phyloP scores from a whole-genome alignment of 306 rosid genomes.

The Quercus glauca region DNA sequence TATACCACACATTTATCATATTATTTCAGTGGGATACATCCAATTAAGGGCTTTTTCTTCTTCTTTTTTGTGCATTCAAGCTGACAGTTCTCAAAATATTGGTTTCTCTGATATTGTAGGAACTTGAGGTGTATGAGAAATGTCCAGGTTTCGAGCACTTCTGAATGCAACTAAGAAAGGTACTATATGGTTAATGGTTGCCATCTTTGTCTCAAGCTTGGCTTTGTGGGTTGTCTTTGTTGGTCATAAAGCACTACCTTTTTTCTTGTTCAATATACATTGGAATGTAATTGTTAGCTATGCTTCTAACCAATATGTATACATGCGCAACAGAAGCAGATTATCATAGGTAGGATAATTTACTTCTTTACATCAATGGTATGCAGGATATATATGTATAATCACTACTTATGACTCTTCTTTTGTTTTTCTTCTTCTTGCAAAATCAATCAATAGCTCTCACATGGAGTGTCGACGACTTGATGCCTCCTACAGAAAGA shows the following conservation, averaged over 20 bases:
- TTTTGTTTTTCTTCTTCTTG: background rate
- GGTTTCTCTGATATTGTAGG: background rate
- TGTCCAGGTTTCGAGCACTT: constrained; percentile 74
- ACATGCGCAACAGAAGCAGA: background rate
- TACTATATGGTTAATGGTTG: background rate
- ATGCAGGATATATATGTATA: background rate
- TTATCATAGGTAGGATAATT: background rate
- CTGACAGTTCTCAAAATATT: background rate
- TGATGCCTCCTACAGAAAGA: constrained; percentile 89
- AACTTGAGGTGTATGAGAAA: constrained; percentile 22
- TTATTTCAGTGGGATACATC: background rate
- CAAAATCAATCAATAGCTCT: constrained; percentile 41
- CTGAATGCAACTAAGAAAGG: constrained; percentile 83
- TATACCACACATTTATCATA: background rate
- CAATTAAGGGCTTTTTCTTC: background rate
- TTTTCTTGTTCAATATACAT: background rate
- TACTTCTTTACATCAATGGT: background rate
- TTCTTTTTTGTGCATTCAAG: background rate
- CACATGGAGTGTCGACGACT: constrained; percentile 71
- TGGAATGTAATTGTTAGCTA: background rate
- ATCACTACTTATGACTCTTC: background rate
- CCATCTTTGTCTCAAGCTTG: background rate
- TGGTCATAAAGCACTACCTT: background rate
- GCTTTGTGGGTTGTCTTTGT: background rate
- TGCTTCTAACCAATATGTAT: background rate